Evolutionary conservation across 73 alveolate genomes (phyloP), one percentile per base, ranked within the genome.

Genomic region (Tetrahymena elliotti): DNA sequence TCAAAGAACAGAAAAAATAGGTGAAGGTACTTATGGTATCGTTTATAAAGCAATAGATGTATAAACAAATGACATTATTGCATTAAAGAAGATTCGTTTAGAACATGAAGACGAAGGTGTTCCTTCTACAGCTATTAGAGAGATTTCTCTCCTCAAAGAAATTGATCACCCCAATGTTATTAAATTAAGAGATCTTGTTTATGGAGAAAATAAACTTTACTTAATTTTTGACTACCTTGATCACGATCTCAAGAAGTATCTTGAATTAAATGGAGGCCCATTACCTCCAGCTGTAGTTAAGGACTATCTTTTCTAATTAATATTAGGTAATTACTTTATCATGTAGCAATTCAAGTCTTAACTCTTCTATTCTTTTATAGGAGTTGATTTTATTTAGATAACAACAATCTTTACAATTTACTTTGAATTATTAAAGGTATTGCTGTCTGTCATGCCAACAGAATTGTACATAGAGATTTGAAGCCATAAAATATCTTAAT

Each of bases 41-140:
- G 99, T 99, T 83, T 98, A 97, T 93, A 97, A 98, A 94, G 99
- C 99, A 53, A 84, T 84, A 84, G 98, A 98, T 84, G 96, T 94
- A 39, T 96, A 96, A 93, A 97, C 98, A 24, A 98, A 97, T 27
- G 99, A 98, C 96, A 96, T 96, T 31, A 99, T 98, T 12, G 99
- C 99, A 34, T 95, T 99, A 93, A 99, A 99, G 98, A 98, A 98
- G 84, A 98, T 98, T 53, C 93, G 99, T 92, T 94, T 99, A 95
- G 99, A 99, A 93, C 98, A 98, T 93, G 99, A 97, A 95, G 99
- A 99, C 94, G 99, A 99, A 93, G 99, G 99, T 18, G 99, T 97
- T 34, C 99, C 99, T 22, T 95, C 98, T 33, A 98, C 99, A 83
- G 99, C 99, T 53, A 98, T 98, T 16, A 96, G 99, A 93, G 99